Percentiles rank a stretch among this genome's conserved stretches.
phyloP scores from a whole-genome alignment of 2,329 filamentous ascomycete species.

The Microdochium bolleyi region DNA sequence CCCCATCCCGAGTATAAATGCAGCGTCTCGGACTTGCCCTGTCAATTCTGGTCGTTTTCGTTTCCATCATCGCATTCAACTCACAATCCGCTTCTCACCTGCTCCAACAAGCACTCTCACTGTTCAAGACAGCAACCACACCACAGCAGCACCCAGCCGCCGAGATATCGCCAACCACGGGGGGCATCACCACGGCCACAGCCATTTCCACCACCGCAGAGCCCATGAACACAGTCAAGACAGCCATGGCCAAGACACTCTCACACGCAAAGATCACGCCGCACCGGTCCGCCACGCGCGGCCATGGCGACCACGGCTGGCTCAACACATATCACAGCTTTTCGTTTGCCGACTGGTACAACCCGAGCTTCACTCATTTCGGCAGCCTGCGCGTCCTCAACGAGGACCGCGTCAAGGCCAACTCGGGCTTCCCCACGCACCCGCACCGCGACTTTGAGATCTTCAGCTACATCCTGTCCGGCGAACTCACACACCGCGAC shows the following conservation, averaged over 20 bases:
- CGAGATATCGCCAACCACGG: background rate
- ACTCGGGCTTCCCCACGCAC: conserved; percentile 76
- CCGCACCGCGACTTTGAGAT: conserved; percentile 84
- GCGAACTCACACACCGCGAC: conserved; percentile 82
- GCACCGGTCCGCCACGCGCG: conserved; percentile 63
- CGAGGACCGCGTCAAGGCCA: conserved; percentile 72
- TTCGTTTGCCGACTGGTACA: conserved; percentile 66
- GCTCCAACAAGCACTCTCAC: conserved; percentile 4
- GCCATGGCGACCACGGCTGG: conserved; percentile 79
- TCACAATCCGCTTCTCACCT: conserved; percentile 8
- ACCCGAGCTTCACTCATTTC: conserved; percentile 59
- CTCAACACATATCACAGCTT: conserved; percentile 83
- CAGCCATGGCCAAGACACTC: conserved; percentile 54
- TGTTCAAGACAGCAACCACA: conserved; percentile 1
- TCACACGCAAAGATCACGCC: conserved; percentile 65
- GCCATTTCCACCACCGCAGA: conserved; percentile 11
- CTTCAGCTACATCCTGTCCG: conserved; percentile 79
- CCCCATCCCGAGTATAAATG: conserved; percentile 19
- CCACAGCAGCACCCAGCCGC: too few species aligned
- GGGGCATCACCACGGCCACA: background rate
- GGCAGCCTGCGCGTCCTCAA: conserved; percentile 79
- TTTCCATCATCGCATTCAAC: conserved; percentile 20
- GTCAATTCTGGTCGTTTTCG: conserved; percentile 16
- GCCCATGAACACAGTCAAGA: conserved; percentile 29
- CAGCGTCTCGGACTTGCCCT: conserved; percentile 12